Evolutionary conservation across 2,329 filamentous ascomycete genomes (phyloP), one percentile per base, ranked within the genome.

Genomic region (Sporothrix globosa): DNA sequence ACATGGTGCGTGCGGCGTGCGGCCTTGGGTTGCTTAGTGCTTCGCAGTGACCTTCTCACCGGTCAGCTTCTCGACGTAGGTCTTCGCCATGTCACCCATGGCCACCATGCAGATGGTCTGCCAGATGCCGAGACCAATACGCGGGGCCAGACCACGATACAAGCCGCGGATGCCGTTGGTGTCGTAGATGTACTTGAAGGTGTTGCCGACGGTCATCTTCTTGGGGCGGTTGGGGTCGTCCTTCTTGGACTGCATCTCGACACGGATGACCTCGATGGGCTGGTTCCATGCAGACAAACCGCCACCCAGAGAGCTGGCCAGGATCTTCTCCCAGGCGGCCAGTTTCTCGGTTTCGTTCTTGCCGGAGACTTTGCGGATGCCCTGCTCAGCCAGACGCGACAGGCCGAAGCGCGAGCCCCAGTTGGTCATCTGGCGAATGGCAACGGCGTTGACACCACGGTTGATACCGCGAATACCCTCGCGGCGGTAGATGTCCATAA

Each of bases 81-180:
- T 83, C 83, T 90, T 90, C 73, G 88, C 88, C 93, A 97, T 94
- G 84, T 98, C 96, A 83, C 96, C 96, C 82, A 98, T 87, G 78
- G 95, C 96, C 83, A 99, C 96, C 96, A 99, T 99, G 87, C 96
- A 99, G 79, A 99, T 91, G 73, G 96, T 99, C 87, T 99, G 96
- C 96, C 96, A 99, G 84, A 99, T 88, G 79, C 96, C 91, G 74
- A 99, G 90, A 76, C 94, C 94, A 80, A 99, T 94, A 81, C 96
- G 91, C 77, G 96, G 96, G 76, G 93, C 87, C 74, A 99, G 95
- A 79, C 96, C 96, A 79, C 96, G 92, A 87, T 99, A 99, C 75
- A 99, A 86, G 78, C 96, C 96, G 85, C 90, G 91, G 78, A 98
- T 63, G 73, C 96, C 96, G 82, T 97, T 97, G 79, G 87, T 88